These are phyloP conservation scores for Penicillium turbatum DNA, from an alignment of 495 filamentous ascomycete genomes.

Conservation along the genomic window DNA sequence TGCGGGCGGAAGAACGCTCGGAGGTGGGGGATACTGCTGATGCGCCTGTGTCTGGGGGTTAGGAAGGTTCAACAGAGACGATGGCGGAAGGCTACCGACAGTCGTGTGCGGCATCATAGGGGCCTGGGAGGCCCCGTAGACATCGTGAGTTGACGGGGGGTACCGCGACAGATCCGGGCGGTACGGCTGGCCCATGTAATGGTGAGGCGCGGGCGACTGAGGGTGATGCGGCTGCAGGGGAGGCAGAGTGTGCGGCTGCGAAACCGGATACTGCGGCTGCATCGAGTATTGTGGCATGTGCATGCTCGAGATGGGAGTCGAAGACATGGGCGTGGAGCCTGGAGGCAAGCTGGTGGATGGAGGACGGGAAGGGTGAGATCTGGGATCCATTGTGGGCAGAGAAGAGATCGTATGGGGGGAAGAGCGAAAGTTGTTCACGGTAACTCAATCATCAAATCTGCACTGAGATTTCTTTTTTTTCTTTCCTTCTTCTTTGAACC, in stretches of 20 bases:
- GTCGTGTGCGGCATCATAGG: slow-evolving; percentile 51
- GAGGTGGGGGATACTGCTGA: slow-evolving; percentile 55
- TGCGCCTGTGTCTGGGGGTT: slow-evolving; percentile 52
- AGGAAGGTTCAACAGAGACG: slow-evolving; percentile 46
- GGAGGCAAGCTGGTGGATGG: slow-evolving; percentile 56
- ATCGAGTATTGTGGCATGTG: slow-evolving; percentile 49
- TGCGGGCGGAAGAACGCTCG: slow-evolving; percentile 60
- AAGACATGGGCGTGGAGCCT: slow-evolving; percentile 43
- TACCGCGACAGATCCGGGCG: slow-evolving; percentile 60
- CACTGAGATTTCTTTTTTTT: slow-evolving; percentile 7
- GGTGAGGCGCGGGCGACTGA: slow-evolving; percentile 45
- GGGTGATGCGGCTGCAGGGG: slow-evolving; percentile 61
- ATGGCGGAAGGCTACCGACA: slow-evolving; percentile 55
- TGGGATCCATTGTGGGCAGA: slow-evolving; percentile 46
- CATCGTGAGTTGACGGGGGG: slow-evolving; percentile 59
- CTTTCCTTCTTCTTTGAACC: slow-evolving; percentile 14
- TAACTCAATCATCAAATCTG: slow-evolving; percentile 47
- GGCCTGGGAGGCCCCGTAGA: slow-evolving; percentile 46
- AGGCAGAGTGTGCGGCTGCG: slow-evolving; percentile 65
- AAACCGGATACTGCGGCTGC: slow-evolving; percentile 55
- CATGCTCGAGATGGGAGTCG: slow-evolving; percentile 45
- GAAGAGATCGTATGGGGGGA: slow-evolving; percentile 23
- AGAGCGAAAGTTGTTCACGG: slow-evolving; percentile 34
- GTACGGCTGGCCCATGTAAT: slow-evolving; percentile 57
- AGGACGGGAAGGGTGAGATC: slow-evolving; percentile 53